Evolutionary conservation across 768 basidiomycete species (phyloP), one percentile per base, ranked within the genome.

Genomic region (Gymnopilus junonius): DNA sequence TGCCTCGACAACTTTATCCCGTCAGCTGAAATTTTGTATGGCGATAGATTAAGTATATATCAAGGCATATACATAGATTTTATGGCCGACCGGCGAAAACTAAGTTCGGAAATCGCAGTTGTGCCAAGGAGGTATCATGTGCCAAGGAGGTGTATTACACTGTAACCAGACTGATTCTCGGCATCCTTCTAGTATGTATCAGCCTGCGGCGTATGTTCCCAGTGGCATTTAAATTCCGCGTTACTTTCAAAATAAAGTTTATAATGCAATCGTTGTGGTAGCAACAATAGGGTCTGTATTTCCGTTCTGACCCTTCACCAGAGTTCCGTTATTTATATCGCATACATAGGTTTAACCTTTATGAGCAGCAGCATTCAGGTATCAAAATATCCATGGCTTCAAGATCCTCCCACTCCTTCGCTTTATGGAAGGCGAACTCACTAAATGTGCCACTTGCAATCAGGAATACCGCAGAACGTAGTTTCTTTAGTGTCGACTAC

Each of bases 401-500:
- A 61, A 61, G 61, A 67, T 67, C 60, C 65, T 62, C 66, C 50
- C 62, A 61, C 63, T 65, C 63, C 64, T 61, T 23, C 25, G 45
- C 45, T 25, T 12, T 58, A 34, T 58, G 60, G 63, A 62, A 65
- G 23, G 34, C 34, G 46, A 63, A 64, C 59, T 59, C 55, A n/a
- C 58, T 64, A 56, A 42, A 59, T 51, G 32, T 69, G 17, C 58
- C 60, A 21, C 59, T 59, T 27, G 23, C 31, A 37, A 54, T 51
- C 59, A 51, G 20, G 48, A 32, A 20, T 39, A 29, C 23, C 39
- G 14, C 17, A 31, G 45, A 56, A 65, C 60, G 51, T 58, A 59
- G 59, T 35, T 35, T 35, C 15, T 35, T 35, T 7, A 11, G 34
- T 11, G 34, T 35, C 10, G 90, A 92, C 72, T 92, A 91, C 68